Base-by-base conservation (phyloP, 2,329 filamentous ascomycete genomes). In the Rhynchosporium agropyri region DNA sequence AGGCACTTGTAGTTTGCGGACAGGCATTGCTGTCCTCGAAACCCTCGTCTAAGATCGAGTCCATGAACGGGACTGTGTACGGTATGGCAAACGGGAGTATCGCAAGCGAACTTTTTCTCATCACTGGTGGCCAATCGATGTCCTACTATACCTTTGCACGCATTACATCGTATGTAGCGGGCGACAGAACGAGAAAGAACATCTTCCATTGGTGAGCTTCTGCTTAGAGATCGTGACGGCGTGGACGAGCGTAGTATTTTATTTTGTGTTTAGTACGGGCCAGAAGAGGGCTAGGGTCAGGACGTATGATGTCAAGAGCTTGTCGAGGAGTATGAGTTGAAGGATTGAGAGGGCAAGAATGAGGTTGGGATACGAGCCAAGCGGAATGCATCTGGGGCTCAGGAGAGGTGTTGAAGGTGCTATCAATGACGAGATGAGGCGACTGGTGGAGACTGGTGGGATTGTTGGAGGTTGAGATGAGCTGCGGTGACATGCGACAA, bases 91-190 rank as follows among this genome's bases (percentile, higher is more conserved):
- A 36, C 38, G 28, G 61, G 0, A 36, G 33, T 10, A 70, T 76
- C 0, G 73, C 70, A 0, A 76, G 77, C 6, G 70, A 77, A 62
- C 73, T 70, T 0, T 78, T 77, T 66, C 77, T 76, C 58, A 69
- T 76, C 53, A 74, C 75, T 0, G 76, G 78, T 45, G 73, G 73
- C 0, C 55, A 67, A 0, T 72, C 71, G 0, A 61, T 75, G 6
- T 70, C 67, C 0, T 77, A 76, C 33, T 77, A 73, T 69, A 68
- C 72, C n/a, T 68, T 69, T 42, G 61, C 62, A 0, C 50, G 64
- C 5, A 68, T 61, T 28, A 42, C 65, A 9, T 65, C 46, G 54
- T 63, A 61, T 3, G 46, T 46, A 15, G 67, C 65, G 0, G 67
- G 65, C 1, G 49, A 64, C 12, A 53, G 57, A 1, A 50, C 64